A percentile compares a stretch with the other conserved stretches of the same genome.
These are phyloP conservation scores for Eucalyptus regnans DNA, from an alignment of 345 rosid genomes.

Conservation along the genomic window DNA sequence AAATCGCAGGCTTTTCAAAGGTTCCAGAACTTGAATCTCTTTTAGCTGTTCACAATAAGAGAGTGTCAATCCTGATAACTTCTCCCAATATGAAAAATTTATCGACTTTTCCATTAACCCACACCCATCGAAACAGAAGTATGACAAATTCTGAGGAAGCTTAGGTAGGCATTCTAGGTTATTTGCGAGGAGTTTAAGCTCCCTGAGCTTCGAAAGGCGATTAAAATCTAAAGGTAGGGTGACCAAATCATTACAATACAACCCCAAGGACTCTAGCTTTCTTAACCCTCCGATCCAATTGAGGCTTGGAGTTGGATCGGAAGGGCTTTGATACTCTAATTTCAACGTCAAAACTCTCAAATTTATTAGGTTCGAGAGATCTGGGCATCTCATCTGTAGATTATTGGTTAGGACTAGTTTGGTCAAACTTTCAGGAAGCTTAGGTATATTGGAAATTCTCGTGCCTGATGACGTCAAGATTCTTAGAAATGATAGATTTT, in stretches of 20 bases:
- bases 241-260: rapidly evolving
- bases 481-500: background rate
- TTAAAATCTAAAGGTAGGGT: too few relatives aligned
- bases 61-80: rapidly evolving
- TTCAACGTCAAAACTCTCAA: rapidly evolving
- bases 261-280: too few relatives aligned
- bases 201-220: too few relatives aligned
- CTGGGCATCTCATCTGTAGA: background rate
- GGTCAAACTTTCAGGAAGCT: background rate
- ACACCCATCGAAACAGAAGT: rapidly evolving
- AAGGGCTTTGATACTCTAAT: too few relatives aligned
- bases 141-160: background rate
- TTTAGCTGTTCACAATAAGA: rapidly evolving
- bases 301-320: background rate
- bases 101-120: too few relatives aligned
- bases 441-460: background rate
- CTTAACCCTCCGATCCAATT: background rate
- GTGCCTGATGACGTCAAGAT: background rate
- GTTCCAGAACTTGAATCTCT: too few relatives aligned
- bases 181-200: rapidly evolving
- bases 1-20: rapidly evolving
- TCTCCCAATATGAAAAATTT: background rate
- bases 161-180: background rate
- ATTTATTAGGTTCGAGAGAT: background rate
- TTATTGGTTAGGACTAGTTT: rapidly evolving